Evolutionary conservation across 2,329 filamentous ascomycete genomes (phyloP), one percentile per base, ranked within the genome.

Genomic region (Metarhizium robertsii): DNA sequence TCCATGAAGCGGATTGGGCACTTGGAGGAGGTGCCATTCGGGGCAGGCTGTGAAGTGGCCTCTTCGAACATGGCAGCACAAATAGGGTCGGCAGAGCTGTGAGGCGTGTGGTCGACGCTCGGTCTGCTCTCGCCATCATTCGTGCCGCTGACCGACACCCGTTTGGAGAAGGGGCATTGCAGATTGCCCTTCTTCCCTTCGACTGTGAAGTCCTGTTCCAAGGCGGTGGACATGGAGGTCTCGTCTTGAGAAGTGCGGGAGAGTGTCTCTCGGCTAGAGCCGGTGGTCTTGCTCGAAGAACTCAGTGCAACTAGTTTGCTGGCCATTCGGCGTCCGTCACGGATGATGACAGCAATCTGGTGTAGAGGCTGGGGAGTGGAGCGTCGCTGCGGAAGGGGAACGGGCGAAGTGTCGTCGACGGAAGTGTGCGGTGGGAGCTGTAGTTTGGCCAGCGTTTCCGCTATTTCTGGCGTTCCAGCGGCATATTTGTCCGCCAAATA

Each of bases 1-100:
- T 96, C 87, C 66, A 96, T 77, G 73, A 88, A 96, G 50, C 92
- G 88, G 58, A 97, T 97, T 2, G 92, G 92, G 70, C 92, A 97
- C 66, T 90, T 90, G 55, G 82, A 71, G 42, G 70, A 76, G 18
- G 77, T 74, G 46, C 69, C 76, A 57, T 79, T 75, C 8, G 75
- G 73, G 38, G 76, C 67, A 61, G 67, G 75, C 67, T 75, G 82
- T 63, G 75, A 84, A 67, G 64, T 75, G 62, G 73, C 80, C 68
- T 84, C 84, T 59, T 79, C 83, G 64, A 74, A 75, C 79, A 85
- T 82, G 69, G 81, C 79, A 42, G 80, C 80, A 65, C 83, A 86
- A 53, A 86, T 84, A 47, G 83, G 83, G 65, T 86, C 83, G 55
- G 72, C 66, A 18, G 77, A 74, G 43, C 76, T 71, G 61, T 81